Percentiles rank a stretch among this genome's conserved stretches.
phyloP scores from a whole-genome alignment of 2,329 filamentous ascomycete species.

The Trichoderma koningii region DNA sequence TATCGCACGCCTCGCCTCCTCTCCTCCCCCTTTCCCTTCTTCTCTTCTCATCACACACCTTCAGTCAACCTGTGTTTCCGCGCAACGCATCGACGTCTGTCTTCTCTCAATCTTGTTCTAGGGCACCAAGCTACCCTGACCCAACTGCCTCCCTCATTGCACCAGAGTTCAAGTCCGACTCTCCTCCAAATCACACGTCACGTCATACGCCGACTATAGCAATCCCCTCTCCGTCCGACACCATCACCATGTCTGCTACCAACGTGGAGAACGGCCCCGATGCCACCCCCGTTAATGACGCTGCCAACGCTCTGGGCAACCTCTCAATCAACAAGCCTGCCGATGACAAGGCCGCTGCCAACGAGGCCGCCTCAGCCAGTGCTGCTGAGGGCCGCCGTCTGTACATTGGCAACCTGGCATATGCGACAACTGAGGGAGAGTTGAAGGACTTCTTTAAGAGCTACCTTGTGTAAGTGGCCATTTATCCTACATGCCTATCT shows the following conservation, averaged over 20 bases:
- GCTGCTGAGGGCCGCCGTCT: slow-evolving; percentile 98
- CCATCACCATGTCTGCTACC: slow-evolving; percentile 77
- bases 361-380: slow-evolving; percentile 92
- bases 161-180: slow-evolving; percentile 62
- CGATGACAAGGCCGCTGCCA: slow-evolving; percentile 64
- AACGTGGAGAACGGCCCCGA: slow-evolving; percentile 65
- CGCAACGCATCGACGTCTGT: slow-evolving; percentile 52
- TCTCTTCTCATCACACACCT: slow-evolving; percentile 47
- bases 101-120: slow-evolving; percentile 59
- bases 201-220: slow-evolving; percentile 50
- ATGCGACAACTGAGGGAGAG: slow-evolving; percentile 99
- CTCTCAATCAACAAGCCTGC: slow-evolving; percentile 61
- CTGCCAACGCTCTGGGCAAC: slow-evolving; percentile 73
- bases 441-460: slow-evolving; percentile 99
- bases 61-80: slow-evolving; percentile 50
- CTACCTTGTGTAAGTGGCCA: slow-evolving; percentile 88
- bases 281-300: slow-evolving; percentile 72
- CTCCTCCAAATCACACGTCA: slow-evolving; percentile 41
- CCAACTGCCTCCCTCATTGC: slow-evolving; percentile 58
- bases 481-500: slow-evolving; percentile 5
- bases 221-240: slow-evolving; percentile 44
- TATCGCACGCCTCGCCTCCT: slow-evolving; percentile 35
- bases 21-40: slow-evolving; percentile 39
- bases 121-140: slow-evolving; percentile 88
- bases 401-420: slow-evolving; percentile 99